Percentiles rank a stretch among this genome's conserved stretches.
phyloP scores from a whole-genome alignment of 2,329 filamentous ascomycete species.

The Albifimbria verrucaria region DNA sequence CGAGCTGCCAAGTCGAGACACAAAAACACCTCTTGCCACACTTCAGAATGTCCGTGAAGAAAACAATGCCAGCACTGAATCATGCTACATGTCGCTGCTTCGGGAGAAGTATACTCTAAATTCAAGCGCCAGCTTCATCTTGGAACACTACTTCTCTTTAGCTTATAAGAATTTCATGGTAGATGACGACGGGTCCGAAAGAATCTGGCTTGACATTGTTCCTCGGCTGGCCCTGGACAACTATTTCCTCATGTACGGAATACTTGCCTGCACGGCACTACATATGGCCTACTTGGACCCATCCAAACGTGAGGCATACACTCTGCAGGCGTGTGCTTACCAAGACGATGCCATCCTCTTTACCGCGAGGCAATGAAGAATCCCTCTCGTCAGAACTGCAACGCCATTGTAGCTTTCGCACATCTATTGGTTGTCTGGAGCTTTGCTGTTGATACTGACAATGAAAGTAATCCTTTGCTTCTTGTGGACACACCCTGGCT shows the following conservation, averaged over 20 bases:
- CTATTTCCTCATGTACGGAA: conserved; percentile 5
- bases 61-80: background rate
- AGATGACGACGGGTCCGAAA: background rate
- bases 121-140: background rate
- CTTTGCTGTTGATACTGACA: conserved; percentile 2
- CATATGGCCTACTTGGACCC: conserved; percentile 5
- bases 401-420: conserved; percentile 6
- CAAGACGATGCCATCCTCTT: conserved; percentile 7
- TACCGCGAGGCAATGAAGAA: conserved; percentile 4
- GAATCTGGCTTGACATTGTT: conserved; percentile 2
- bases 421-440: conserved; percentile 8
- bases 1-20: background rate
- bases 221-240: conserved; percentile 3
- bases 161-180: conserved; percentile 4
- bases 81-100: background rate
- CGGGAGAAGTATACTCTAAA: background rate
- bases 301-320: background rate
- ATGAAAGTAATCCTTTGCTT: background rate
- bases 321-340: conserved; percentile 1
- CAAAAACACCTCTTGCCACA: background rate
- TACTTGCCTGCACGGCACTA: conserved; percentile 8
- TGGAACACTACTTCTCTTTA: conserved; percentile 1
- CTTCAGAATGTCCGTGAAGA: background rate
- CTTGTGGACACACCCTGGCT: background rate
- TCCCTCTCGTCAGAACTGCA: conserved; percentile 2